Evolutionary conservation across 2,329 filamentous ascomycete species (phyloP).

Genomic region (Bipolaris gigantea): DNA sequence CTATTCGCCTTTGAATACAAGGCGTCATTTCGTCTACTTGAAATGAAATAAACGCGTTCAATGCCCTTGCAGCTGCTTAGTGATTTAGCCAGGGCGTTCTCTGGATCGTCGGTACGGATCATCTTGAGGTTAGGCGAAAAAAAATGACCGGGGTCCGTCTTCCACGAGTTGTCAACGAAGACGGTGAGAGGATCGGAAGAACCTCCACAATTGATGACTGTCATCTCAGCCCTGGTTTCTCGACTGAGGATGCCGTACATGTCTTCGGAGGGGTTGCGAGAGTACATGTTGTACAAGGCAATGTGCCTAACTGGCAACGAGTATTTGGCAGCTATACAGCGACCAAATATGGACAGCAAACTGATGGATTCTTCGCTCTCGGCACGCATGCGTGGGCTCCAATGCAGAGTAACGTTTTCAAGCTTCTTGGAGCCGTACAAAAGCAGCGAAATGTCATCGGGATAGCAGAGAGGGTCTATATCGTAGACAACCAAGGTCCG

Average conservation of each 20-base stretch:
- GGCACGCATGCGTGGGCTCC: conserved; percentile 63
- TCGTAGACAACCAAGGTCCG: conserved; percentile 58
- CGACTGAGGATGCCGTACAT: conserved; percentile 51
- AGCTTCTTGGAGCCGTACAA: conserved; percentile 58
- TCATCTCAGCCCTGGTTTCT: conserved; percentile 51
- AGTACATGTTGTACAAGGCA: conserved; percentile 61
- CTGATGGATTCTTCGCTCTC: conserved; percentile 60
- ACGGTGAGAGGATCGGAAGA: conserved; percentile 51
- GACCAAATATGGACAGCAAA: conserved; percentile 59
- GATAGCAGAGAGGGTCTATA: conserved; percentile 66
- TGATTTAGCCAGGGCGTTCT: conserved; percentile 50
- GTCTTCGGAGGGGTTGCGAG: conserved; percentile 52
- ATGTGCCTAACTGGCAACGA: conserved; percentile 54
- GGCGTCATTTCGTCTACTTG: conserved; percentile 32
- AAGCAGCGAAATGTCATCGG: conserved; percentile 62
- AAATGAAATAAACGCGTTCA: conserved; percentile 58
- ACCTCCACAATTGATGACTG: conserved; percentile 57
- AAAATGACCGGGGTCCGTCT: conserved; percentile 26
- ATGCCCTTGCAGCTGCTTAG: conserved; percentile 49
- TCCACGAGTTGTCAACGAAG: conserved; percentile 62
- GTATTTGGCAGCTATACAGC: conserved; percentile 53
- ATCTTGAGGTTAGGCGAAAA: conserved; percentile 49
- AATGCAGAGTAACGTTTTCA: conserved; percentile 60
- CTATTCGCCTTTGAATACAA: conserved; percentile 33
- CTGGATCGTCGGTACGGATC: conserved; percentile 54